A percentile compares a stretch with the other conserved stretches of the same genome.
Evolutionary conservation across 495 filamentous ascomycete genomes (phyloP).

Genomic region (Xylaria sp.): DNA sequence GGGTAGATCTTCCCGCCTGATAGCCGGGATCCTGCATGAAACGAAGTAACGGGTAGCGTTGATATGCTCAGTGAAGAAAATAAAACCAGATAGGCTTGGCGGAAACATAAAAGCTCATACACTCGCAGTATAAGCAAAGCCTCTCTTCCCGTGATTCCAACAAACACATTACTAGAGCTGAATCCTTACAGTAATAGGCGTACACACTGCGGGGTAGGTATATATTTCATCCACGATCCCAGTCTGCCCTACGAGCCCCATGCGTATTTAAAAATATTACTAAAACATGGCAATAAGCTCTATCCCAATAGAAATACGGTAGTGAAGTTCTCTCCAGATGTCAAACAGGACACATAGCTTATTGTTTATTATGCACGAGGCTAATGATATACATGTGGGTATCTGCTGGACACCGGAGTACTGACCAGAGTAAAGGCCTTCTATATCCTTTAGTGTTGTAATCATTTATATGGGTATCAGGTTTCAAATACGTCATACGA

Average conservation of each 20-base stretch:
- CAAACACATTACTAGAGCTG: neutral
- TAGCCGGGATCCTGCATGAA: neutral
- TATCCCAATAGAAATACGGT: neutral
- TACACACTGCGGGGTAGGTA: neutral
- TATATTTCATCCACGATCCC: neutral
- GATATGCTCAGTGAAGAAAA: neutral
- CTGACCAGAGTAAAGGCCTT: neutral
- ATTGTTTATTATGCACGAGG: neutral
- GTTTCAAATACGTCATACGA: neutral
- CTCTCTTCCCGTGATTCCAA: neutral
- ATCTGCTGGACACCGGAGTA: neutral
- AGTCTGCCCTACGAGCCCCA: neutral
- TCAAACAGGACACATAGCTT: neutral
- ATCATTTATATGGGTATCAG: constrained; percentile 14
- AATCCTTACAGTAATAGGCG: neutral
- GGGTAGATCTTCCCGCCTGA: neutral
- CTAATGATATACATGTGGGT: neutral
- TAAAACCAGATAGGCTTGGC: neutral
- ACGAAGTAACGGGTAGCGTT: neutral
- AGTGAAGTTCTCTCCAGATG: neutral
- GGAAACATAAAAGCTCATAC: neutral
- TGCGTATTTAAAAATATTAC: neutral
- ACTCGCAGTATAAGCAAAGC: neutral
- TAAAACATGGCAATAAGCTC: neutral
- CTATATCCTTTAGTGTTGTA: neutral